Conservation (phyloP, 2,329 filamentous ascomycete genomes). For the Epichloe uncinata region DNA sequence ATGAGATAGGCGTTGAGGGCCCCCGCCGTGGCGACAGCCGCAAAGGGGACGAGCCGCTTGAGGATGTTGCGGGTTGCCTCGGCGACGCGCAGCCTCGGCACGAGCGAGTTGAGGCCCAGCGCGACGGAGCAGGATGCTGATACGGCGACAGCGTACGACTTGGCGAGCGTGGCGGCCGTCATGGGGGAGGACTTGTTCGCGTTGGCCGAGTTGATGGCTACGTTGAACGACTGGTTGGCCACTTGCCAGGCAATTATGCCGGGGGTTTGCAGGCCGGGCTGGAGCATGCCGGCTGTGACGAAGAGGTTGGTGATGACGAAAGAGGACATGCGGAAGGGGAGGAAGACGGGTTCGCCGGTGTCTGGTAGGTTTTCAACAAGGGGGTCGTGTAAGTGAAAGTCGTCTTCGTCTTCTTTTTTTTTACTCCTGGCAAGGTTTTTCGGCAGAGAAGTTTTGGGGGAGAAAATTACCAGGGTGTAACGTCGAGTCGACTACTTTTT, state of each 20-base stretch:
- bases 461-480: slow-evolving; percentile 65
- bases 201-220: slow-evolving; percentile 94
- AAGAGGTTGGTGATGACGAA: slow-evolving; percentile 89
- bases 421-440: neutral
- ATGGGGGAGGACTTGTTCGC: slow-evolving; percentile 94
- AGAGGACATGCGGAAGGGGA: slow-evolving; percentile 95
- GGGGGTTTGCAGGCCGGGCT: slow-evolving; percentile 64
- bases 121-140: slow-evolving; percentile 89
- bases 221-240: slow-evolving; percentile 93
- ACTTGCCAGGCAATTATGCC: slow-evolving; percentile 93
- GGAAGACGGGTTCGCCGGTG: slow-evolving; percentile 79
- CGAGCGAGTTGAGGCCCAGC: slow-evolving; percentile 77
- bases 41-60: slow-evolving; percentile 84
- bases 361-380: slow-evolving; percentile 37
- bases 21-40: slow-evolving; percentile 82
- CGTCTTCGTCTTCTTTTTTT: no score
- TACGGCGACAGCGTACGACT: slow-evolving; percentile 87
- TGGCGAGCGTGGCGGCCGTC: slow-evolving; percentile 62
- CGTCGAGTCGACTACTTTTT: slow-evolving; percentile 95
- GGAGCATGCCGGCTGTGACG: slow-evolving; percentile 94
- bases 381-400: neutral
- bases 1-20: slow-evolving; percentile 94
- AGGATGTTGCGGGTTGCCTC: slow-evolving; percentile 66
- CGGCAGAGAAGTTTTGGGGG: neutral
- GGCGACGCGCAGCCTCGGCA: slow-evolving; percentile 71